Evolutionary conservation across 176 grass and related monocot species (phyloP), one percentile per base, ranked within the genome.

Genomic region (Alloteropsis semialata): DNA sequence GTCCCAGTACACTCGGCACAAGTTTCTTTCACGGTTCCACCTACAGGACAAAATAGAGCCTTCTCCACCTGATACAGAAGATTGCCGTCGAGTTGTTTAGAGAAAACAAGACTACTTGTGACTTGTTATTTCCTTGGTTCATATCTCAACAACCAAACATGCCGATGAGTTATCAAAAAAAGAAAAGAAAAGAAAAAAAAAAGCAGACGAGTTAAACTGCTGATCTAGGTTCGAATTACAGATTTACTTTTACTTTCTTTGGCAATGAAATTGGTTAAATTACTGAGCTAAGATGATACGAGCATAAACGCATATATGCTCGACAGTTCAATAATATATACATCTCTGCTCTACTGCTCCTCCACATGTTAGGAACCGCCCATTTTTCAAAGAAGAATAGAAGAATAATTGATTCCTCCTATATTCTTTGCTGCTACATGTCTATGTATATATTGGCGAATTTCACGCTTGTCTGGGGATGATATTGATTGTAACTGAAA

Each of bases 321-420:
- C 38, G 19, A 6, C 50, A 30, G 32, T 45, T 38, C 46, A 80
- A 51, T 37, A 67, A 39, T 67, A 33, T 4, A 6, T 36, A 45
- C n/a, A n/a, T n/a, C 39, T 27, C 12, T 55, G 53, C 10, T 30
- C 51, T 27, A 11, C 61, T 27, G 15, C 44, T 10, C 6, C 30
- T 38, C 21, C 77, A 80, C 61, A 53, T 66, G 77, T 66, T 80
- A 66, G 77, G 77, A 79, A 51, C 60, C 76, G 76, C 43, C 76
- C 21, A 50, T 19, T 80, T 28, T 27, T 28, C 55, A 12, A 58
- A 58, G 55, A 46, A 43, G 2, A 28, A 7, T 61, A 70, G 53
- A 55, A 46, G 15, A 46, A 5, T 2, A 70, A 70, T n/a, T 18
- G n/a, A 70, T 70, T 46, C 41, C 41, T 10, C 14, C 24, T 12